Evolutionary conservation across 805 yeast species (phyloP), one percentile per base, ranked within the genome.

Genomic region (Saccharomycopsis malanga): DNA sequence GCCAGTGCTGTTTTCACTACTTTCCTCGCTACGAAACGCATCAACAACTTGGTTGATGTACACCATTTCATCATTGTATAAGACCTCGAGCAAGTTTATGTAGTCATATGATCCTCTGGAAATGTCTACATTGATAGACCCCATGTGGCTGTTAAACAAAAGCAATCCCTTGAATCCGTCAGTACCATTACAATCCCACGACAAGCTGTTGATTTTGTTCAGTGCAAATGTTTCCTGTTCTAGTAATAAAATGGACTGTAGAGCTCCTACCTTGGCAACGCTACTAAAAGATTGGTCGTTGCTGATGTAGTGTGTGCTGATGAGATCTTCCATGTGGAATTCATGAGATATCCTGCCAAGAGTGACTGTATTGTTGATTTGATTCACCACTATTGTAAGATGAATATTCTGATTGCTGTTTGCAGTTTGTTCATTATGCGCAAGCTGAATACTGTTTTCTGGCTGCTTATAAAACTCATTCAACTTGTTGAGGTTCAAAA

Each of bases 41-140:
- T n/a, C n/a, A n/a, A n/a, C n/a, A n/a, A n/a, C n/a, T n/a, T n/a
- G n/a, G n/a, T n/a, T n/a, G n/a, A n/a, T n/a, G n/a, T n/a, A n/a
- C n/a, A n/a, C n/a, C n/a, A n/a, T n/a, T n/a, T 47, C 50, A 37
- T 36, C n/a, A 10, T 30, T 29, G 34, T 18, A 29, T 4, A 48
- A 38, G 6, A 20, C 38, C 30, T 38, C 40, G 15, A 48, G 34
- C 24, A 44, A 36, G 14, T 36, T 27, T 5, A 43, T 25, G 29
- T 48, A 48, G 9, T 44, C 48, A n/a, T 14, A 40, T 7, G 52
- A 48, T 2, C 51, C 51, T 20, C 29, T 38, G 5, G 51, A 17
- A 12, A 25, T 12, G 21, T 44, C 48, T 21, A 24, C 9, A 15
- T 21, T 10, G 3, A 44, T 17, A 12, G 38, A 10, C 12, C 32